Evolutionary conservation across 2,329 filamentous ascomycete species (phyloP).

Genomic region (Alternaria conjuncta): DNA sequence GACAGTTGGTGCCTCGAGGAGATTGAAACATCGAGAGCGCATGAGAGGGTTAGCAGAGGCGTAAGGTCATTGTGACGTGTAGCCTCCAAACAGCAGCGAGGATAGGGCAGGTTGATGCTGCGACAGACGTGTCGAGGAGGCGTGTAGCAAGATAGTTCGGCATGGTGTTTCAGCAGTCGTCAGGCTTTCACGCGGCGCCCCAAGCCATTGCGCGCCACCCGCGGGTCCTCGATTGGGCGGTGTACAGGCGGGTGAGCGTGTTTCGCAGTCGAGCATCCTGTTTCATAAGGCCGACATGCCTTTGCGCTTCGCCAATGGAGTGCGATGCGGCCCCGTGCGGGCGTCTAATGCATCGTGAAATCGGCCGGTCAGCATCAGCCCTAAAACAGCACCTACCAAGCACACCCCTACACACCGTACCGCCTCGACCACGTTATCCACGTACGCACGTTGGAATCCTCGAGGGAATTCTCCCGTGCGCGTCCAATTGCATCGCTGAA

Average conservation of each 20-base stretch:
- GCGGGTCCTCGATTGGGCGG: slow-evolving; percentile 14
- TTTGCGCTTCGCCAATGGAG: slow-evolving; percentile 24
- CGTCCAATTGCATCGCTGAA: slow-evolving; percentile 13
- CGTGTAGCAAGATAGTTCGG: slow-evolving; percentile 16
- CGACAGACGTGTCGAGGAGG: slow-evolving; percentile 13
- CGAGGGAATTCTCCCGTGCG: not conserved
- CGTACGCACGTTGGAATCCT: not conserved
- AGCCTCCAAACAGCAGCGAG: slow-evolving; percentile 7
- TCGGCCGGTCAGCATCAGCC: slow-evolving; percentile 25
- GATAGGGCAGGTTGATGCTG: slow-evolving; percentile 13
- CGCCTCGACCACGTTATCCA: slow-evolving; percentile 1
- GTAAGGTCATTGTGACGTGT: not conserved
- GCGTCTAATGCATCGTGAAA: slow-evolving; percentile 16
- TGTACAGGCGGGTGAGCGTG: slow-evolving; percentile 18
- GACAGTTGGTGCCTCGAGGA: not conserved
- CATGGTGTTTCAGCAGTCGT: slow-evolving; percentile 23
- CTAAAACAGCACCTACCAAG: slow-evolving; percentile 13
- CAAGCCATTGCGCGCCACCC: not conserved
- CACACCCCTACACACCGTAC: slow-evolving; percentile 5
- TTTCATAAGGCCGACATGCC: slow-evolving; percentile 10
- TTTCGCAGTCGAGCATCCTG: slow-evolving; percentile 24
- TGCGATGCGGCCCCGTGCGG: not conserved
- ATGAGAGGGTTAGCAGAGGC: not conserved
- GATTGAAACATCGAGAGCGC: not conserved
- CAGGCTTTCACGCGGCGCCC: not conserved